These are phyloP conservation scores for Aspergillus calidoustus DNA, from an alignment of 2,329 filamentous ascomycete species.

Conservation along the genomic window DNA sequence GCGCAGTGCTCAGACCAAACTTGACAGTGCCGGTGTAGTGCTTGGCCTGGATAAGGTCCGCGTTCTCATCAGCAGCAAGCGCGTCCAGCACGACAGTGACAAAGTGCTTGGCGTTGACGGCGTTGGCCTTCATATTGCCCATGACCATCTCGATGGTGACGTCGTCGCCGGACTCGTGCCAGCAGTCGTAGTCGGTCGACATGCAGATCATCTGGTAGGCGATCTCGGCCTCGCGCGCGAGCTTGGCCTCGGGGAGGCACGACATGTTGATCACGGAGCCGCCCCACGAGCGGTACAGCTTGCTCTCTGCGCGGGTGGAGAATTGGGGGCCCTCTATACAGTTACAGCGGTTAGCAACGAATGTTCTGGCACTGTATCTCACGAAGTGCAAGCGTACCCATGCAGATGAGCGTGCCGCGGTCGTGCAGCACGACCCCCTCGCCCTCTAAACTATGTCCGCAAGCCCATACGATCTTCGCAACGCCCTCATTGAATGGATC, in stretches of 20 bases:
- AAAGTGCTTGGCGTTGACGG: slow-evolving; percentile 81
- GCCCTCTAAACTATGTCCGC: slow-evolving; percentile 76
- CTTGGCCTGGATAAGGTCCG: slow-evolving; percentile 75
- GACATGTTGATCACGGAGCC: slow-evolving; percentile 99
- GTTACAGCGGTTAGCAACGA: slow-evolving; percentile 6
- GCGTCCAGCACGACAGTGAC: slow-evolving; percentile 87
- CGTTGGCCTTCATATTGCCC: slow-evolving; percentile 93
- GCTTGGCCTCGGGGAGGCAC: slow-evolving; percentile 90
- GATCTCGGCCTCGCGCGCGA: slow-evolving; percentile 94
- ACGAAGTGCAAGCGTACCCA: slow-evolving; percentile 64
- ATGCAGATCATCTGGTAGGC: slow-evolving; percentile 99
- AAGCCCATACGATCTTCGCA: slow-evolving; percentile 75
- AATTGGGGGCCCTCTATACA: slow-evolving; percentile 90
- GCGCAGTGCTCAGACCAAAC: slow-evolving; percentile 84
- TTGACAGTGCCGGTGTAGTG: slow-evolving; percentile 77
- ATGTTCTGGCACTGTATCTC: no score
- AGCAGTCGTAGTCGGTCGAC: slow-evolving; percentile 99
- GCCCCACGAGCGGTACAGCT: slow-evolving; percentile 94
- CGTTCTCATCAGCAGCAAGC: slow-evolving; percentile 76
- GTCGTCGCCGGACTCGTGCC: slow-evolving; percentile 76
- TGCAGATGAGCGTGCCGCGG: slow-evolving; percentile 84
- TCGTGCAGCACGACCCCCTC: slow-evolving; percentile 90
- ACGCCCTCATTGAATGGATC: slow-evolving; percentile 88
- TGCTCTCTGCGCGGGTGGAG: slow-evolving; percentile 91
- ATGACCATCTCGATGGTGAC: slow-evolving; percentile 98